Evolutionary conservation across 2,329 filamentous ascomycete genomes (phyloP).

Genomic region (Samsoniella hepiali): DNA sequence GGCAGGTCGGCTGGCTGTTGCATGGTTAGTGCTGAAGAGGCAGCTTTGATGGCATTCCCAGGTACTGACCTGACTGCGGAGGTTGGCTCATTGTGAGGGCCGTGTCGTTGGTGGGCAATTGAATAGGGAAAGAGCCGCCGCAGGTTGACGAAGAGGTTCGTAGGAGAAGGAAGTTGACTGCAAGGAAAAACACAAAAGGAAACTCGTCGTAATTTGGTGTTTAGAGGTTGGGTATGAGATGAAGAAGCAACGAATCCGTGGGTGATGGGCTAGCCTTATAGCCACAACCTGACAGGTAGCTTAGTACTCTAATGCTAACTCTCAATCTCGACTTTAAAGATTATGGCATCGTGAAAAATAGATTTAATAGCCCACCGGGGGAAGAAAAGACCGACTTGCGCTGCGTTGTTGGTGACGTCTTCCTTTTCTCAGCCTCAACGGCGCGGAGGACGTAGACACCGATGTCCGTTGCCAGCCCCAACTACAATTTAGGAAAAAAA

Average conservation of each 20-base stretch:
- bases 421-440: not conserved
- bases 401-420: not conserved
- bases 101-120: not conserved
- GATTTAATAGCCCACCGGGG: no score
- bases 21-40: not conserved
- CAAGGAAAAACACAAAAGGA: no score
- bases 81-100: not conserved
- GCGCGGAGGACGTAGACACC: not conserved
- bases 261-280: no score
- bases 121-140: not conserved
- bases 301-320: no score
- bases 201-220: no score
- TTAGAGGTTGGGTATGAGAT: no score
- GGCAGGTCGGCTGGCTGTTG: constrained; percentile 16
- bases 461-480: not conserved
- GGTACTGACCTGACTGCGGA: not conserved
- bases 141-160: not conserved
- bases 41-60: not conserved
- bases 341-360: constrained; percentile 12
- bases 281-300: no score
- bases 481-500: no score
- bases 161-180: not conserved
- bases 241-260: no score
- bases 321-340: not conserved
- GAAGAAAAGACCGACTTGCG: not conserved